A percentile compares a stretch with the other conserved stretches of the same genome.
These are phyloP conservation scores for Chloranthus sessilifolius DNA, from an alignment of 164 flowering plant species.

Conservation along the genomic window DNA sequence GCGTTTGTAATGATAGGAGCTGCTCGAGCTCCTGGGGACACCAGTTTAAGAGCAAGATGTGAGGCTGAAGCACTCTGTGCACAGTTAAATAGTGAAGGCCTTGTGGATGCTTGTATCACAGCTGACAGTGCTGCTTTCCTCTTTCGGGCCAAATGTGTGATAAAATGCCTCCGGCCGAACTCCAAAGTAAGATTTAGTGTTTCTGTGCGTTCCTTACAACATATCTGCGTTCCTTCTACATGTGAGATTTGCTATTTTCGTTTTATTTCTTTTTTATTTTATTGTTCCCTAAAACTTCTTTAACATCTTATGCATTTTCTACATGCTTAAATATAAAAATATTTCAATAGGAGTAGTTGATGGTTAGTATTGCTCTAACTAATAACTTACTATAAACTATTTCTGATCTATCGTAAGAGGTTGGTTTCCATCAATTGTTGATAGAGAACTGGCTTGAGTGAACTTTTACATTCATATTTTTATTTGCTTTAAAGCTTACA, in stretches of 20 bases:
- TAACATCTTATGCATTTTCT: no score
- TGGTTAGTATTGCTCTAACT: no score
- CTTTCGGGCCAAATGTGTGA: constrained; percentile 84
- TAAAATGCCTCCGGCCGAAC: constrained; percentile 61
- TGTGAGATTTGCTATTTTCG: background rate
- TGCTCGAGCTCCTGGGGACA: constrained; percentile 84
- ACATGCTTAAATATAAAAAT: no score
- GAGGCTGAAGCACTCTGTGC: constrained; percentile 99
- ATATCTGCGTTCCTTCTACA: background rate
- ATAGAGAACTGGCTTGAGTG: no score
- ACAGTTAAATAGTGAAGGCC: constrained; percentile 66
- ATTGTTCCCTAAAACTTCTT: no score
- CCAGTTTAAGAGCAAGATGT: constrained; percentile 71
- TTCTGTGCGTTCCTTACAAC: background rate
- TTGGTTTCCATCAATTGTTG: no score
- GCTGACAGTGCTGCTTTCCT: constrained; percentile 94
- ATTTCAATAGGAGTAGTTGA: no score
- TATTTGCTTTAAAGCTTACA: background rate
- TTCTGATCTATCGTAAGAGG: no score
- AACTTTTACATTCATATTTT: constrained; percentile 3
- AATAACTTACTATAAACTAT: no score
- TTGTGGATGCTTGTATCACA: constrained; percentile 90
- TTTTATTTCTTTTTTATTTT: no score
- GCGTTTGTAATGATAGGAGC: constrained; percentile 41
- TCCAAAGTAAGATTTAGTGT: constrained; percentile 45